Conservation (phyloP, 176 grass and related monocot species). For the Triticum timopheevii region DNA sequence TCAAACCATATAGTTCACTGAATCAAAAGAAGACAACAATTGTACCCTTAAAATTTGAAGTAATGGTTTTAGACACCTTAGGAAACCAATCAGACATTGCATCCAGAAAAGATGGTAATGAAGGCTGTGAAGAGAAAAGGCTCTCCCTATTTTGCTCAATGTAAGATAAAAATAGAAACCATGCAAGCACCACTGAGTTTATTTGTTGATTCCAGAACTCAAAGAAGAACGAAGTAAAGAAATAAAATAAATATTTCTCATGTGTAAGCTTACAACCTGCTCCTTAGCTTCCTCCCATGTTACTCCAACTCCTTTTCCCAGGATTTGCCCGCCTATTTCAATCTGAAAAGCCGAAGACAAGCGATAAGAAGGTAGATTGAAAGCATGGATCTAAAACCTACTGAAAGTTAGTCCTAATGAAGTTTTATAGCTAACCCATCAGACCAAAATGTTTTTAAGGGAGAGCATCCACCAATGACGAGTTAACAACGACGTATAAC, state of each 20-base stretch:
- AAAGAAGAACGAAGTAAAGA: slow-evolving; percentile 8
- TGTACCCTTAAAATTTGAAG: background rate
- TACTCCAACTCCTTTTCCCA: slow-evolving; percentile 57
- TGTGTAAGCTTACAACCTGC: slow-evolving; percentile 43
- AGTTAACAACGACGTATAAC: background rate
- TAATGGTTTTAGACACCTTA: background rate
- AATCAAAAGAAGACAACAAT: slow-evolving; percentile 3
- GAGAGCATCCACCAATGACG: background rate
- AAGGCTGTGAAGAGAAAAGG: background rate
- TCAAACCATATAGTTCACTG: background rate
- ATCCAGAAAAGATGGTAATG: background rate
- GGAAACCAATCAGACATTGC: background rate
- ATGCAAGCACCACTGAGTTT: background rate
- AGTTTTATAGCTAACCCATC: background rate
- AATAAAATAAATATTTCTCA: slow-evolving; percentile 14
- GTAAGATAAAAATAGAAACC: background rate
- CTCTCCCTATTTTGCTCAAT: background rate
- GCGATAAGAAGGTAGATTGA: background rate
- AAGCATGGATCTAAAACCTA: background rate
- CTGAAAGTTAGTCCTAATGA: background rate
- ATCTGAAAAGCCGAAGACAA: slow-evolving; percentile 51
- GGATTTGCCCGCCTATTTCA: slow-evolving; percentile 61
- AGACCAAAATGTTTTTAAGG: slow-evolving; percentile 6
- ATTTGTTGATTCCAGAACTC: slow-evolving; percentile 21
- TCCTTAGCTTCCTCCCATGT: slow-evolving; percentile 88